A percentile compares a stretch with the other conserved stretches of the same genome.
phyloP scores from a whole-genome alignment of 1,139 yeast species.

The Debaryomyces coudertii region DNA sequence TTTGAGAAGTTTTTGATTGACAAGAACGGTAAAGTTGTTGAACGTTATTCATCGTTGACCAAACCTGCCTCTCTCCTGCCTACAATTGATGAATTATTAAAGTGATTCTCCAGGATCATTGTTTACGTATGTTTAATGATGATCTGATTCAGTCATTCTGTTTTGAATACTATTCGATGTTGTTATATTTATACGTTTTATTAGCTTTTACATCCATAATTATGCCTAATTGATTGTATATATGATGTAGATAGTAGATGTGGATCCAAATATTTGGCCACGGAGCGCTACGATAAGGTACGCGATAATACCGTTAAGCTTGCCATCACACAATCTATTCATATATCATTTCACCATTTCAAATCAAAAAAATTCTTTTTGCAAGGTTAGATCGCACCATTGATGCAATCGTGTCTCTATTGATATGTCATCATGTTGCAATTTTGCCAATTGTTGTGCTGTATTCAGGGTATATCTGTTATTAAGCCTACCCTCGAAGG shows the following conservation, averaged over 20 bases:
- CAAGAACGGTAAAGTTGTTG: conserved; percentile 49
- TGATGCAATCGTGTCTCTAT: too few relatives aligned
- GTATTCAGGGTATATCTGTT: too few relatives aligned
- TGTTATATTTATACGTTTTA: background rate
- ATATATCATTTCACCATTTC: too few relatives aligned
- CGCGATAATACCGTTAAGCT: too few relatives aligned
- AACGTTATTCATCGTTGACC: conserved; percentile 46
- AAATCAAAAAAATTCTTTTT: too few relatives aligned
- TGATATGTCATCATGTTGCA: too few relatives aligned
- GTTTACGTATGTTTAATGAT: background rate
- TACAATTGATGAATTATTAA: conserved; percentile 45
- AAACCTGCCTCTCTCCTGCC: conserved; percentile 41
- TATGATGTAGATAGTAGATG: background rate
- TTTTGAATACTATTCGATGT: background rate
- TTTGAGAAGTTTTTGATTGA: conserved; percentile 53
- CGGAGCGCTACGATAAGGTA: too few relatives aligned
- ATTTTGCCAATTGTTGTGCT: too few relatives aligned
- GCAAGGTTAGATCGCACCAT: too few relatives aligned
- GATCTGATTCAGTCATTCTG: background rate
- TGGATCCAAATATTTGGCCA: background rate
- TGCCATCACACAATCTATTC: too few relatives aligned
- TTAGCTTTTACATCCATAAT: background rate
- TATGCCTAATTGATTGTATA: background rate
- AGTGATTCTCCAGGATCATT: conserved; percentile 11
- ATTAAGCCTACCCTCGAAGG: too few relatives aligned